These are phyloP conservation scores for Rhizophlyctis rosea DNA, from an alignment of 192 early-diverging fungal genomes.

Conservation along the genomic window DNA sequence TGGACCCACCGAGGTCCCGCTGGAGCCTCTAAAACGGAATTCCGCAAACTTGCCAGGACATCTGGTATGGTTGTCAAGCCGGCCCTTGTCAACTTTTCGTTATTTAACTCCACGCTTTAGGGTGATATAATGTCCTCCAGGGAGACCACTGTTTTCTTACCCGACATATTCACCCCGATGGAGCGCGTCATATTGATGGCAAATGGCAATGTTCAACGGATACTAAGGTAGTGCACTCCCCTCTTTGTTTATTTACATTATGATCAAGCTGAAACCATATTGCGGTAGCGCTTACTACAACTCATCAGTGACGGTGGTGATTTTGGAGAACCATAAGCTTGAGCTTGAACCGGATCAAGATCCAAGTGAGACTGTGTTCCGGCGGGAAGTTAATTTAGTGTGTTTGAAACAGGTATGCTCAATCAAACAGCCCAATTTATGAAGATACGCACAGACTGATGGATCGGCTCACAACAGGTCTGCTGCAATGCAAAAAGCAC, in stretches of 20 bases:
- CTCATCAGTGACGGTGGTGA: constrained; percentile 40
- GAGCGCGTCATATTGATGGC: constrained; percentile 52
- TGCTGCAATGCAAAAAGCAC: constrained; percentile 40
- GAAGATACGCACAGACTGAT: not conserved
- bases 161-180: constrained; percentile 37
- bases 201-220: constrained; percentile 55
- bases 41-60: too few species aligned
- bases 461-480: constrained; percentile 17
- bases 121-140: constrained; percentile 52
- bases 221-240: constrained; percentile 29
- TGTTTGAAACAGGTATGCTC: constrained; percentile 24
- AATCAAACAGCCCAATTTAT: not conserved
- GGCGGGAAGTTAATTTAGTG: constrained; percentile 36
- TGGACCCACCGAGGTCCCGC: too few species aligned
- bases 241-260: not conserved
- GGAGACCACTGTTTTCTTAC: constrained; percentile 33
- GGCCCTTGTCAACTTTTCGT: too few species aligned
- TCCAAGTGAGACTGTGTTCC: constrained; percentile 27
- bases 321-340: constrained; percentile 38
- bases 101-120: too few species aligned
- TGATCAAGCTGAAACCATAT: not conserved
- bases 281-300: constrained; percentile 46
- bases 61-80: too few species aligned
- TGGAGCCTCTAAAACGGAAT: too few species aligned
- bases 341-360: constrained; percentile 5